A percentile compares a stretch with the other conserved stretches of the same genome.
These are phyloP conservation scores for Hippophae tibetana DNA, from an alignment of 306 rosid species.

Conservation along the genomic window DNA sequence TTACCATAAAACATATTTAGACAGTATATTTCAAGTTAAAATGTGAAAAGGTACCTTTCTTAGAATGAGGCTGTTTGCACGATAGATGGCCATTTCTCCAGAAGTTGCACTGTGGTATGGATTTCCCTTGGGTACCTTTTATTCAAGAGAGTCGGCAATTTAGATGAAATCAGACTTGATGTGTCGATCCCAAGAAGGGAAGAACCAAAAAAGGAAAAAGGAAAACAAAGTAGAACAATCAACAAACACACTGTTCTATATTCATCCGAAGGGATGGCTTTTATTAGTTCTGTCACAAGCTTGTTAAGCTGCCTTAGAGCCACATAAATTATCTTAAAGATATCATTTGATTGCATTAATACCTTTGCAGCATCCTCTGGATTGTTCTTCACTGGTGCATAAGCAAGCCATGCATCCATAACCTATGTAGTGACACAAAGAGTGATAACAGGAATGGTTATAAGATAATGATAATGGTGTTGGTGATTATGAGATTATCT, in stretches of 20 bases:
- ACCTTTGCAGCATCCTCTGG: conserved; percentile 98
- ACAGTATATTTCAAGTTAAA: conserved; percentile 1
- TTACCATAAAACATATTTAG: not conserved
- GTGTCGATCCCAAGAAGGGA: not conserved
- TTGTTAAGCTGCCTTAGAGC: not conserved
- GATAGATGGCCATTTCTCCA: conserved; percentile 83
- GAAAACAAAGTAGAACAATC: not conserved
- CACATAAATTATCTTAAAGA: conserved; percentile 5
- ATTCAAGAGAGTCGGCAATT: conserved; percentile 18
- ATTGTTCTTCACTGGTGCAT: conserved; percentile 97
- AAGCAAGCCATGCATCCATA: conserved; percentile 90
- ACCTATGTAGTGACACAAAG: conserved; percentile 40
- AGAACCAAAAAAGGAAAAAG: not conserved
- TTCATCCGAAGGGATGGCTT: not conserved
- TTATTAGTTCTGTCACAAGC: not conserved
- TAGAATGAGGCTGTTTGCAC: conserved; percentile 70
- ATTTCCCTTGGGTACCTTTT: conserved; percentile 94
- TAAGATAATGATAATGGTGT: too few relatives aligned
- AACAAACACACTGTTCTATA: not conserved
- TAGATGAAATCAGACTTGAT: conserved; percentile 8
- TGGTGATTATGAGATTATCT: too few relatives aligned
- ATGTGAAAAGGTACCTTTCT: conserved; percentile 42
- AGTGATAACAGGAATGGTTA: conserved; percentile 10
- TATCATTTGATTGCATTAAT: conserved; percentile 13
- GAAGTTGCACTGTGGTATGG: conserved; percentile 99